Evolutionary conservation across 2,329 filamentous ascomycete species (phyloP).

Genomic region (Pseudogymnoascus sp.): DNA sequence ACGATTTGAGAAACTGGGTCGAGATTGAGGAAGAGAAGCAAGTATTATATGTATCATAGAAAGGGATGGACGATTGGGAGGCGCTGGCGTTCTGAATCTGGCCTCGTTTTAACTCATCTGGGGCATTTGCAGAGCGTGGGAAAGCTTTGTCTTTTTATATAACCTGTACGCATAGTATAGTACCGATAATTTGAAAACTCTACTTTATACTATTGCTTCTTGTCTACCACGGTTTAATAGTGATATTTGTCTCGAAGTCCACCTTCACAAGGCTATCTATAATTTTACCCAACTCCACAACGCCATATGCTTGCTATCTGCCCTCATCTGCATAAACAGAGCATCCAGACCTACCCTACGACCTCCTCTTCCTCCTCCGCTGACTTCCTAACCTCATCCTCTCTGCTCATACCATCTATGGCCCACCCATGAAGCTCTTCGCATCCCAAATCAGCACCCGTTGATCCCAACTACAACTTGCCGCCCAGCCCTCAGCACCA

Average conservation of each 20-base stretch:
- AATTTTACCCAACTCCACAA: slow-evolving; percentile 2
- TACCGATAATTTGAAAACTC: slow-evolving; percentile 6
- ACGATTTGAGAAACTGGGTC: background rate
- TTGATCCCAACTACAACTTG: slow-evolving; percentile 92
- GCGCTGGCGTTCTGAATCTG: slow-evolving; percentile 7
- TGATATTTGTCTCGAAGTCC: background rate
- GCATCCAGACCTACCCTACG: background rate
- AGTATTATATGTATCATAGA: slow-evolving; percentile 4
- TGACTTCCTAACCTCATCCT: background rate
- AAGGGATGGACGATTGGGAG: background rate
- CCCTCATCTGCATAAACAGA: background rate
- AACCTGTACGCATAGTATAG: slow-evolving; percentile 2
- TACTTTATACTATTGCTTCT: background rate
- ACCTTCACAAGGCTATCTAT: background rate
- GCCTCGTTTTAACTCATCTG: background rate
- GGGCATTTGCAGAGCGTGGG: slow-evolving; percentile 5
- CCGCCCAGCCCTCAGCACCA: slow-evolving; percentile 90
- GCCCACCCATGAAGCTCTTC: slow-evolving; percentile 47
- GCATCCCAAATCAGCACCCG: slow-evolving; percentile 88
- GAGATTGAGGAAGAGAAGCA: background rate
- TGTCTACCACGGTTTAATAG: background rate
- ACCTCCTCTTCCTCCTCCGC: background rate
- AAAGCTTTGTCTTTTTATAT: slow-evolving; percentile 4
- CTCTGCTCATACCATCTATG: background rate
- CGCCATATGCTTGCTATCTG: slow-evolving; percentile 1